Percentiles rank a stretch among this genome's conserved stretches.
phyloP scores from a whole-genome alignment of 257 asterid genomes.

The Apocynum venetum region DNA sequence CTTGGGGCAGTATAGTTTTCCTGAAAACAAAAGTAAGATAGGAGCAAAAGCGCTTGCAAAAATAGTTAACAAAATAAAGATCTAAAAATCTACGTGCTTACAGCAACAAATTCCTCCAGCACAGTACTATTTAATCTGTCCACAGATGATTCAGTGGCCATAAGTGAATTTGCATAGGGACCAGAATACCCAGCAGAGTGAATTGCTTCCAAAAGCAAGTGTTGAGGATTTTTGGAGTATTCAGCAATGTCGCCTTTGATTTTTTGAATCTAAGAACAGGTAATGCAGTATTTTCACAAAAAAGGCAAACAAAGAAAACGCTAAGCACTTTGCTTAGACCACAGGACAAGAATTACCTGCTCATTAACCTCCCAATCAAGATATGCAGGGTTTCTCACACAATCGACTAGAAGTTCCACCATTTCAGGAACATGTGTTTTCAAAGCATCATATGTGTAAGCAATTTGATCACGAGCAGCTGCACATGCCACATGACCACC shows the following conservation, averaged over 20 bases:
- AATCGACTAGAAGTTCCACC: conserved; percentile 87
- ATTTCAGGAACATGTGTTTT: conserved; percentile 75
- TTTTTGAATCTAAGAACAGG: conserved; percentile 52
- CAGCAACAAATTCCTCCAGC: conserved; percentile 78
- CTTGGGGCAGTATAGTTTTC: conserved; percentile 74
- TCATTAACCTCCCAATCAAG: conserved; percentile 95
- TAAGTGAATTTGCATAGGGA: conserved; percentile 54
- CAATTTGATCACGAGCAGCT: conserved; percentile 80
- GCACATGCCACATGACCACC: conserved; percentile 79
- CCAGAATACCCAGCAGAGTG: conserved; percentile 79
- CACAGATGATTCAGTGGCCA: conserved; percentile 68
- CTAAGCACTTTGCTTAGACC: neutral
- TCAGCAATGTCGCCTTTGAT: conserved; percentile 59
- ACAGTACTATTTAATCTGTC: conserved; percentile 47
- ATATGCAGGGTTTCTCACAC: conserved; percentile 83
- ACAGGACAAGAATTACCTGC: conserved; percentile 51
- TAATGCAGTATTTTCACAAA: neutral
- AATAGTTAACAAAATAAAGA: conserved; percentile 3
- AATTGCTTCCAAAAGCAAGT: conserved; percentile 76
- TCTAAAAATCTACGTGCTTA: conserved; percentile 28
- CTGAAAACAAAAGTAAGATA: conserved; percentile 31
- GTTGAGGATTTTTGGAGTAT: conserved; percentile 64
- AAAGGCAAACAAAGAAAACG: neutral
- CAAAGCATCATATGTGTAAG: conserved; percentile 74
- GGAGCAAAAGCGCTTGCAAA: conserved; percentile 14